Base-by-base conservation (phyloP, 306 rosid genomes). In the Ormosia emarginata region DNA sequence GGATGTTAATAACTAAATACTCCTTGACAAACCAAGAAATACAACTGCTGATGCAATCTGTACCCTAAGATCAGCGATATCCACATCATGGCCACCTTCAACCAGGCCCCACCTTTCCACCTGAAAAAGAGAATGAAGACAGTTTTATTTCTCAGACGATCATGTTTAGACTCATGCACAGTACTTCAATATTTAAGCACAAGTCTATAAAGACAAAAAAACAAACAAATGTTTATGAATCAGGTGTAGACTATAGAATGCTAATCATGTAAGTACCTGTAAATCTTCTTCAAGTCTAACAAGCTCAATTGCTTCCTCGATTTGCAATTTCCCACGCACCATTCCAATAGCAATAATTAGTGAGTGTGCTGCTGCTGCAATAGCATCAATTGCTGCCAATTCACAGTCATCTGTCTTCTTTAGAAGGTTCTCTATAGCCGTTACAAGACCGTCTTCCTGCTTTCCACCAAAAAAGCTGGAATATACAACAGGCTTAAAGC, bases 11-110 rank as follows among this genome's bases (percentile, higher is more conserved):
- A 34, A 75, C 81, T 82, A 93, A 46, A 53, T 17, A 84, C 81
- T 86, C 82, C 94, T 87, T 2, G 99, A 91, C 81, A 95, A 90
- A 79, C 89, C 90, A 63, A 93, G 91, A 86, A 95, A 95, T 63
- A 92, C 97, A 6, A 87, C 65, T 56, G 97, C 88, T 2, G 98
- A 91, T 50, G 98, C 86, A 56, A 94, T 90, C 76, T 94, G 98
- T 66, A 91, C 97, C 76, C 44, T 87, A 71, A 90, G 89, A 84
- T 95, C 99, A 24, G 97, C 99, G 40, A 92, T 69, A 79, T 95
- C 99, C n/a, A 95, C 80, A 83, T 95, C 99, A 87, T 95, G 99
- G 49, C 98, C 98, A 1, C 97, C 99, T 93, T 95, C 99, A 68
- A 95, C 99, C n/a, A 93, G 91, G 44, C 97, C 97, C 99, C 98